A percentile compares a stretch with the other conserved stretches of the same genome.
Conservation (phyloP, 2,329 filamentous ascomycete genomes). For the Metarhizium brunneum region DNA sequence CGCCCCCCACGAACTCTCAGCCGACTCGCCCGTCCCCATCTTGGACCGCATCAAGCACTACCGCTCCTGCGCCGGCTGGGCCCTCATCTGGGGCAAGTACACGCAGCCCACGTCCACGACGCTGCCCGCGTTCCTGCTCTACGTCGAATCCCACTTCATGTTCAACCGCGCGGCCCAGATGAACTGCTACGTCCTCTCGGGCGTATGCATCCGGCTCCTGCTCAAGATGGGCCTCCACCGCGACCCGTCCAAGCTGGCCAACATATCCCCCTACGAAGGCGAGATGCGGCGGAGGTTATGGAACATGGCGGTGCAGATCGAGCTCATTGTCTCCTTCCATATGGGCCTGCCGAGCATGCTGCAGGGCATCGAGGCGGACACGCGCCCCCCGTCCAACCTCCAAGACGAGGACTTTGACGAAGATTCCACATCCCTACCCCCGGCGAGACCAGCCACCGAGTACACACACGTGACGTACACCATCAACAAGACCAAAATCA, state of each 20-base stretch:
- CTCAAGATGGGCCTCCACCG: slow-evolving; percentile 50
- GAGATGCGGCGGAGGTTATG: slow-evolving; percentile 34
- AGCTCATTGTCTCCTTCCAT: slow-evolving; percentile 57
- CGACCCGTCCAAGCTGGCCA: slow-evolving; percentile 41
- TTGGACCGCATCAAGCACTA: slow-evolving; percentile 38
- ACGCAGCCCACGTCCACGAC: slow-evolving; percentile 38
- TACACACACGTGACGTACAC: slow-evolving; percentile 50
- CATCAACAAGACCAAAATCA: slow-evolving; percentile 39
- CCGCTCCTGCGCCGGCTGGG: slow-evolving; percentile 40
- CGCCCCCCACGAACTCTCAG: slow-evolving; percentile 33
- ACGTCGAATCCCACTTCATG: slow-evolving; percentile 44
- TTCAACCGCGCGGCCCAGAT: slow-evolving; percentile 39
- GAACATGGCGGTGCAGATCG: slow-evolving; percentile 43
- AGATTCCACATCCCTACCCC: slow-evolving; percentile 43
- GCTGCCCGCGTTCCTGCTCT: slow-evolving; percentile 41
- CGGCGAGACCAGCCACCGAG: slow-evolving; percentile 45
- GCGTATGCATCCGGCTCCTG: slow-evolving; percentile 41
- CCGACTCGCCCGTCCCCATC: slow-evolving; percentile 28
- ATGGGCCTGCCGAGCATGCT: slow-evolving; percentile 60
- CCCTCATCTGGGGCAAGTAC: slow-evolving; percentile 41
- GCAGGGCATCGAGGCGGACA: slow-evolving; percentile 54
- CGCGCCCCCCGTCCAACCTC: slow-evolving; percentile 50
- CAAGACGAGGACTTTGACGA: slow-evolving; percentile 57
- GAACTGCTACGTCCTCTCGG: slow-evolving; percentile 43
- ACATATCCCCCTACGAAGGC: slow-evolving; percentile 40